Evolutionary conservation across 208 protist species (phyloP).

Genomic region (Leishmania lainsoni): DNA sequence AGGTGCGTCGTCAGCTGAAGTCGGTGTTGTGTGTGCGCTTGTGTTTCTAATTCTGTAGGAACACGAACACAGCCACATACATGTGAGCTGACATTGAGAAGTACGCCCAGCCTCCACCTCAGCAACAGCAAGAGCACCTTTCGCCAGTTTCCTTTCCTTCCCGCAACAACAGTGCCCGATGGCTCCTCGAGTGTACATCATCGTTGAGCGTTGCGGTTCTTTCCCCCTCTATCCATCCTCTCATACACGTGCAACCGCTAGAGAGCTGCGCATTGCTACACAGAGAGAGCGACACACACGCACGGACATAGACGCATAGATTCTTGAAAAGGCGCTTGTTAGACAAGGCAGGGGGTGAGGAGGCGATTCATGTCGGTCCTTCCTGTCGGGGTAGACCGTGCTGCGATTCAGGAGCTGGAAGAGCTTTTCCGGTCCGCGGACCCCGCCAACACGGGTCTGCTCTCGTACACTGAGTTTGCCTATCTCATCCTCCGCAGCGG

Average conservation of each 20-base stretch:
- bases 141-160: not conserved
- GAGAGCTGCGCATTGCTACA: not conserved
- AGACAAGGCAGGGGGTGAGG: not conserved
- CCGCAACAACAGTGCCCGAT: not conserved
- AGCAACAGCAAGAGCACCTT: not conserved
- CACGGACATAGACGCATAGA: conserved; percentile 23
- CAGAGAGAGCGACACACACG: not conserved
- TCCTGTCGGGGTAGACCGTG: not conserved
- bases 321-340: not conserved
- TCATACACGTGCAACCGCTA: conserved; percentile 1
- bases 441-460: conserved; percentile 13
- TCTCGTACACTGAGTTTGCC: conserved; percentile 41
- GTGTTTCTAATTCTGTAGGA: not conserved
- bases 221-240: not conserved
- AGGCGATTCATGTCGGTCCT: not conserved
- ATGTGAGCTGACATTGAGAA: not conserved
- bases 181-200: not conserved
- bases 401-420: conserved; percentile 30
- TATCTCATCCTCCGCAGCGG: conserved; percentile 35
- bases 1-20: not conserved
- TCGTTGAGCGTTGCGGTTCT: not conserved
- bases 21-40: not conserved
- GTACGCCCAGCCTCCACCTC: not conserved
- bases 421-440: conserved; percentile 30
- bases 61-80: not conserved